Conservation (phyloP, 139 green algal species). For the Chlamydomonas sp. region DNA sequence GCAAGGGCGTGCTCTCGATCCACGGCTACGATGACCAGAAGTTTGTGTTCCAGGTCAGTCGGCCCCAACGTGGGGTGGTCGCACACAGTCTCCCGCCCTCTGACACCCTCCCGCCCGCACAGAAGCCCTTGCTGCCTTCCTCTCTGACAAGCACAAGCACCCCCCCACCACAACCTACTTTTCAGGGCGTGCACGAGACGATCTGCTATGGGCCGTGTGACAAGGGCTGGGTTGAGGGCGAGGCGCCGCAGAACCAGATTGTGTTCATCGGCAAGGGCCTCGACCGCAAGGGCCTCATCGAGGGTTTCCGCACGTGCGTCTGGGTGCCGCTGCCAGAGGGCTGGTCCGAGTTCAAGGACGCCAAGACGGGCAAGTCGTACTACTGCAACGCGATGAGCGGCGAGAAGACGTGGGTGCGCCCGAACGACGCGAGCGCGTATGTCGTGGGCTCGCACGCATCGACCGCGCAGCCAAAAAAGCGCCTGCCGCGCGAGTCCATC, state of each 20-base stretch:
- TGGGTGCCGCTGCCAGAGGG: constrained; percentile 68
- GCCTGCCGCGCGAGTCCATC: no score
- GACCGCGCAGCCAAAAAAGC: neutral
- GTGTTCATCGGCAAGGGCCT: constrained; percentile 77
- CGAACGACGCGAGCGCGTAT: neutral
- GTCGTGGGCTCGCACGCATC: neutral
- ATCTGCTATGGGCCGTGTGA: constrained; percentile 67
- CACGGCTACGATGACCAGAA: constrained; percentile 48
- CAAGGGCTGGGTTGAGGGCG: constrained; percentile 49
- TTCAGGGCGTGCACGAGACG: constrained; percentile 81
- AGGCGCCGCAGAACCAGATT: constrained; percentile 64
- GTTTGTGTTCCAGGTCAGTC: constrained; percentile 86
- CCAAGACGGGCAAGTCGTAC: constrained; percentile 45
- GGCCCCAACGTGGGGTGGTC: no score
- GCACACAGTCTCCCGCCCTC: no score
- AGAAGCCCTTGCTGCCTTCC: no score
- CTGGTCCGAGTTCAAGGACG: constrained; percentile 63
- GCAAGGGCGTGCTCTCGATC: constrained; percentile 72
- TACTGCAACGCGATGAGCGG: constrained; percentile 62
- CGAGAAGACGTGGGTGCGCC: constrained; percentile 59
- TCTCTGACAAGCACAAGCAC: no score
- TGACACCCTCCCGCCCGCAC: no score
- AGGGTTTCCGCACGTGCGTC: constrained; percentile 65
- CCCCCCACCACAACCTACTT: constrained; percentile 83
- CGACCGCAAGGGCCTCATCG: constrained; percentile 40